Base-by-base conservation (phyloP, 2,329 filamentous ascomycete genomes). In the Aphanoascus verrucosus region DNA sequence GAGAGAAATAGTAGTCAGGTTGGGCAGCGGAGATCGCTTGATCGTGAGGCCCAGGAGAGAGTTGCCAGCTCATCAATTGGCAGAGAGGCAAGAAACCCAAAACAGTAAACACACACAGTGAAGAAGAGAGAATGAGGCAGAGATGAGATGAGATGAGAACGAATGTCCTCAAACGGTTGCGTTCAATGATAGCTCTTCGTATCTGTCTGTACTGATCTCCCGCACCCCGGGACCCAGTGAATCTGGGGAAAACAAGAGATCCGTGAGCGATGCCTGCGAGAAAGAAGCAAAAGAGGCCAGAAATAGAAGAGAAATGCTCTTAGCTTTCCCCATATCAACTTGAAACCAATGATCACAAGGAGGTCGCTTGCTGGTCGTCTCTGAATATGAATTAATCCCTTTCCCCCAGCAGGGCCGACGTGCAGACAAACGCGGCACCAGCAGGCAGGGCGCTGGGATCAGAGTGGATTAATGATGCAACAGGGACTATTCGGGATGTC, bases 11-110 rank as follows among this genome's bases (percentile, higher is more conserved):
- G 23, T 19, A 38, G n/a, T 44, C 42, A 43, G 48, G 56, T 59
- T 59, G 58, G 58, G 58, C 58, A 59, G 52, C 56, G 62, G 62
- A 61, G 62, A 64, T 62, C 64, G 60, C 41, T 65, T 67, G 61
- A 65, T 67, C 3, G n/a, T 28, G 17, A 20, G 31, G 62, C 63
- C 65, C 65, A 65, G 60, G 55, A 63, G 42, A 55, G 57, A 57
- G 58, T 51, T 60, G 58, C 58, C 58, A 60, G 57, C 58, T 57
- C 58, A 60, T 58, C 58, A 58, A 57, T 38, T 48, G 42, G 45
- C 58, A 46, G 51, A 58, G 57, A 28, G 55, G 31, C 48, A 49
- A 57, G 52, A 48, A 52, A 55, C 52, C 47, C 47, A 53, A 54
- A 56, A 40, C 32, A 17, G 41, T 34, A 41, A 41, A 15, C 14